A percentile compares a stretch with the other conserved stretches of the same genome.
Evolutionary conservation across 805 yeast species (phyloP).

Genomic region (Kockiozyma suomiensis): DNA sequence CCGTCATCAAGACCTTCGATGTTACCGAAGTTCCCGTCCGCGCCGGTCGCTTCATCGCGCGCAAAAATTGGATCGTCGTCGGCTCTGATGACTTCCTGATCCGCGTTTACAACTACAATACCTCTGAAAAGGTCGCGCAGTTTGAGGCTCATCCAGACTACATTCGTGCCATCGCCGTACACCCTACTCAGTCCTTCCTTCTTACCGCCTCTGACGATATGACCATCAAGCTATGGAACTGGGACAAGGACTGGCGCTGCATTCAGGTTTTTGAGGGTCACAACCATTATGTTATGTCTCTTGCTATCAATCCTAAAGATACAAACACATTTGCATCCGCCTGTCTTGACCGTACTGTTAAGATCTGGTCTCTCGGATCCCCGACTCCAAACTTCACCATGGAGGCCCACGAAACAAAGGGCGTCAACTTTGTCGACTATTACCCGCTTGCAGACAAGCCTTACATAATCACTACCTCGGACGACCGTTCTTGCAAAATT

Average conservation of each 20-base stretch:
- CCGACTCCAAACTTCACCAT: conserved; percentile 87
- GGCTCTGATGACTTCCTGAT: conserved; percentile 96
- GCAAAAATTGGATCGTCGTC: conserved; percentile 95
- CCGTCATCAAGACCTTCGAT: conserved; percentile 79
- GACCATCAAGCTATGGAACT: conserved; percentile 92
- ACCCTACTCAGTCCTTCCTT: conserved; percentile 87
- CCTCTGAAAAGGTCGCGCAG: conserved; percentile 91
- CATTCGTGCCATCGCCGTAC: conserved; percentile 89
- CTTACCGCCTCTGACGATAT: conserved; percentile 90
- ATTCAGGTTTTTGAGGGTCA: conserved; percentile 95
- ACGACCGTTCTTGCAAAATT: conserved; percentile 76
- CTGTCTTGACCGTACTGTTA: conserved; percentile 93
- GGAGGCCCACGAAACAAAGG: conserved; percentile 86
- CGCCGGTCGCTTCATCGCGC: conserved; percentile 90
- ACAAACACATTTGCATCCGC: conserved; percentile 97
- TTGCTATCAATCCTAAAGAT: conserved; percentile 96
- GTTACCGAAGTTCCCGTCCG: conserved; percentile 96
- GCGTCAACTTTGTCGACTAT: conserved; percentile 94
- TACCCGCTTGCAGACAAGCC: conserved; percentile 98
- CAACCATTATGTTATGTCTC: conserved; percentile 90
- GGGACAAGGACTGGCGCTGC: conserved; percentile 91
- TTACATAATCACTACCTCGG: conserved; percentile 90
- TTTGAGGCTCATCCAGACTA: conserved; percentile 99
- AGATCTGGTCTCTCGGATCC: conserved; percentile 93
- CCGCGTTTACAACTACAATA: conserved; percentile 91